Evolutionary conservation across 495 filamentous ascomycete genomes (phyloP).

Genomic region (Talaromyces adpressus): DNA sequence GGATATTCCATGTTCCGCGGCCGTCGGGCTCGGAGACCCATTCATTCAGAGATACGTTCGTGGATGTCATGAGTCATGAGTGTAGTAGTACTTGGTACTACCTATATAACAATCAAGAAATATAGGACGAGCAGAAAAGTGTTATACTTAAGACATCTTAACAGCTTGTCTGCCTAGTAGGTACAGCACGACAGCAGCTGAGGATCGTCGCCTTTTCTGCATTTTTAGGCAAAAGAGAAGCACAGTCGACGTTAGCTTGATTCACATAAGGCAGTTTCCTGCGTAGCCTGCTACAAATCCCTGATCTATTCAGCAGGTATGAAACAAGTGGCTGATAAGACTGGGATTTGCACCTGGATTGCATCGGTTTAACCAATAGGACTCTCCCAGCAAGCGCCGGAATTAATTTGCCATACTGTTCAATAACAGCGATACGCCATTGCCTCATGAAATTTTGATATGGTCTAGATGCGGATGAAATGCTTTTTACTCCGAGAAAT

Average conservation of each 20-base stretch:
- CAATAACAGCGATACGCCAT: not conserved
- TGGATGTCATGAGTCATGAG: constrained; percentile 1
- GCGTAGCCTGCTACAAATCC: not conserved
- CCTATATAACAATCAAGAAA: not conserved
- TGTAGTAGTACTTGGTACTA: not conserved
- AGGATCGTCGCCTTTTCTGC: not conserved
- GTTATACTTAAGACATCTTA: not conserved
- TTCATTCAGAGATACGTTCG: not conserved
- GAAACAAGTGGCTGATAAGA: not conserved
- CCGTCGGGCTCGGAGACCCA: constrained; percentile 26
- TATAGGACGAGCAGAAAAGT: not conserved
- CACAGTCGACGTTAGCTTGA: not conserved
- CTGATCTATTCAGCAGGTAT: not conserved
- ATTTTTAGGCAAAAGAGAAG: not conserved
- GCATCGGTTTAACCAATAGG: not conserved
- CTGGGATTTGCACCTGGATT: not conserved
- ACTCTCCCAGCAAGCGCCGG: not conserved
- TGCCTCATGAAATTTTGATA: not conserved
- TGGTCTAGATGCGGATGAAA: not conserved
- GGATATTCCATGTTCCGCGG: constrained; percentile 23
- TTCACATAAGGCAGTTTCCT: not conserved
- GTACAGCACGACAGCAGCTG: not conserved
- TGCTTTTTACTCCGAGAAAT: not conserved
- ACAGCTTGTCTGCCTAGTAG: not conserved
- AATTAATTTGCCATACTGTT: not conserved